phyloP scores from a whole-genome alignment of 352 stramenopile genomes.

The Phytophthora pisi region DNA sequence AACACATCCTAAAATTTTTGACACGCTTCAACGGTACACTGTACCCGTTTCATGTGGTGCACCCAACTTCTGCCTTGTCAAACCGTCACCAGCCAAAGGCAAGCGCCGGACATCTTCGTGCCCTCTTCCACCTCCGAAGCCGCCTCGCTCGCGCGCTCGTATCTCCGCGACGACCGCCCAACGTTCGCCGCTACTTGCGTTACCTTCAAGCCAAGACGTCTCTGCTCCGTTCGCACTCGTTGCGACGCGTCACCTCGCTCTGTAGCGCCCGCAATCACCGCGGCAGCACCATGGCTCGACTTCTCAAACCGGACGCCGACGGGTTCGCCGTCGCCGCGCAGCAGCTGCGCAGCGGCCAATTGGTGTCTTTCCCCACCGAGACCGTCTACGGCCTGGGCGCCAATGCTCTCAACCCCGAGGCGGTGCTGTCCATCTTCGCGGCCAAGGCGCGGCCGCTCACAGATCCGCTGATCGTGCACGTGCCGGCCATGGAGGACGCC shows the following conservation, averaged over 20 bases:
- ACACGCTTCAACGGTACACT: constrained; percentile 5
- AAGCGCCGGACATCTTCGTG: constrained; percentile 12
- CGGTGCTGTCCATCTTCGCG: constrained; percentile 96
- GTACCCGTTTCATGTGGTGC: constrained; percentile 5
- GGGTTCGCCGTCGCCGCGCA: constrained; percentile 61
- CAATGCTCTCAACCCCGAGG: constrained; percentile 94
- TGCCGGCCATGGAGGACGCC: constrained; percentile 87
- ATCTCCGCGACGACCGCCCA: neutral
- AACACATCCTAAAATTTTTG: too few species aligned
- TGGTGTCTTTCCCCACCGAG: constrained; percentile 98
- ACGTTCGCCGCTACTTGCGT: constrained; percentile 5
- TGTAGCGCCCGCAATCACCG: constrained; percentile 16
- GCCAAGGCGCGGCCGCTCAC: constrained; percentile 95
- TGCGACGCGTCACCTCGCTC: constrained; percentile 16
- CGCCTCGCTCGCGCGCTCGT: constrained; percentile 2
- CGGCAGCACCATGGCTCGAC: constrained; percentile 42
- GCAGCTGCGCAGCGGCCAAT: constrained; percentile 72
- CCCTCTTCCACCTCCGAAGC: neutral
- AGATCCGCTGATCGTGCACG: constrained; percentile 99
- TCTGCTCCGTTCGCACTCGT: constrained; percentile 4
- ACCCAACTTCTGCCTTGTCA: constrained; percentile 1
- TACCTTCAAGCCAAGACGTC: constrained; percentile 27
- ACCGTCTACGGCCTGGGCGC: constrained; percentile 99
- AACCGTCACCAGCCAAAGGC: constrained; percentile 1
- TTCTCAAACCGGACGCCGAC: constrained; percentile 50